Percentiles rank a stretch among this genome's conserved stretches.
phyloP scores from a whole-genome alignment of 1,139 yeast genomes.

The Hansenula sp. region DNA sequence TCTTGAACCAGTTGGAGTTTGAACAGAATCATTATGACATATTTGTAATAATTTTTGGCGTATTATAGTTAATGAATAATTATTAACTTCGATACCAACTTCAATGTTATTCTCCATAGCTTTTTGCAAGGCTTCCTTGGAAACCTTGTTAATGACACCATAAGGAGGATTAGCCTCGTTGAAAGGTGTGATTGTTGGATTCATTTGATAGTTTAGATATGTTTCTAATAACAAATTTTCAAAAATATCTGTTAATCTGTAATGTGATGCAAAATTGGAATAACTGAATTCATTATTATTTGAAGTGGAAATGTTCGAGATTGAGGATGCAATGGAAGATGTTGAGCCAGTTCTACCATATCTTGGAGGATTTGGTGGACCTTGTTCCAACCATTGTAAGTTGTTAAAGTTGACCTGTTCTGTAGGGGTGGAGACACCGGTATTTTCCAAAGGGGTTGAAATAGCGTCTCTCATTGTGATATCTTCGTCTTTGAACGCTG shows the following conservation, averaged over 20 bases:
- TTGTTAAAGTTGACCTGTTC: slow-evolving; percentile 11
- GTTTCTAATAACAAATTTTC: slow-evolving; percentile 30
- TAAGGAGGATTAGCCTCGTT: slow-evolving; percentile 38
- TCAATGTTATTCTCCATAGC: slow-evolving; percentile 25
- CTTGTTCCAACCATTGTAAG: slow-evolving; percentile 11
- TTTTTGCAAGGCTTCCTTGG: slow-evolving; percentile 30
- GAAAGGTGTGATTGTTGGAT: slow-evolving; percentile 39
- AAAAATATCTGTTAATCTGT: slow-evolving; percentile 28
- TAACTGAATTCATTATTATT: slow-evolving; percentile 19
- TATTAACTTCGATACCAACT: slow-evolving; percentile 29
- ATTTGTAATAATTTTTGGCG: slow-evolving; percentile 32
- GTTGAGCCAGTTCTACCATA: slow-evolving; percentile 23
- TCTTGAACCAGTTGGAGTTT: slow-evolving; percentile 14
- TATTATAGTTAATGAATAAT: slow-evolving; percentile 30
- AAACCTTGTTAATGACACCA: slow-evolving; percentile 35
- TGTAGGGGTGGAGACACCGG: slow-evolving; percentile 21
- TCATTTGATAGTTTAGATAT: slow-evolving; percentile 30
- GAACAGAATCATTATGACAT: slow-evolving; percentile 15
- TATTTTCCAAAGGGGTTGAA: slow-evolving; percentile 17
- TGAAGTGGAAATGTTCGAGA: slow-evolving; percentile 17
- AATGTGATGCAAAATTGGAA: slow-evolving; percentile 22
- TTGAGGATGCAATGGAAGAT: slow-evolving; percentile 21
- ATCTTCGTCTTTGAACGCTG: slow-evolving; percentile 4
- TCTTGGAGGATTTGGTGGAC: slow-evolving; percentile 16
- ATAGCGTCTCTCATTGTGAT: slow-evolving; percentile 8